phyloP scores from a whole-genome alignment of 139 green algal species.

The Bryopsis sp. region DNA sequence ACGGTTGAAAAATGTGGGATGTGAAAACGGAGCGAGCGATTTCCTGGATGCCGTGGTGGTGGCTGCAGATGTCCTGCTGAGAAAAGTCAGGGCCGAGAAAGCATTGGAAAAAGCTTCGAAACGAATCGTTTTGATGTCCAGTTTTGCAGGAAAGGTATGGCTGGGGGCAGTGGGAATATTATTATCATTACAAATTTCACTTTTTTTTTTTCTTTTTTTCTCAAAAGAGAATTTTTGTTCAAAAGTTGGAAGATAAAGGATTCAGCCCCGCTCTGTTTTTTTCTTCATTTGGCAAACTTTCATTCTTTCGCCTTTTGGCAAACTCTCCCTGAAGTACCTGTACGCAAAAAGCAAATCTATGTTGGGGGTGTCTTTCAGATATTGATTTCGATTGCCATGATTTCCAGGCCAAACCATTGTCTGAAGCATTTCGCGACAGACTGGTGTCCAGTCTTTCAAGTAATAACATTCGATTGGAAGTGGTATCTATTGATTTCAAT shows the following conservation, averaged over 20 bases:
- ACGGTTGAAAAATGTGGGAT: background rate
- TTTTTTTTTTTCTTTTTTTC: too few species aligned
- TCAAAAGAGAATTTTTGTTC: background rate
- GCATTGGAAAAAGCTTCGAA: background rate
- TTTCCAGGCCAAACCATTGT: background rate
- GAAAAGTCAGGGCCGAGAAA: background rate
- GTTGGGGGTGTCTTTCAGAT: background rate
- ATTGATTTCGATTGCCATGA: background rate
- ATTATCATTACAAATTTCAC: background rate
- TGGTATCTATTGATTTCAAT: background rate
- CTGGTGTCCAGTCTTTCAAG: background rate
- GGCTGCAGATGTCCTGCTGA: background rate
- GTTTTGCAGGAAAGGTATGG: background rate
- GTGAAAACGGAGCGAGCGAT: background rate
- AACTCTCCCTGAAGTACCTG: background rate
- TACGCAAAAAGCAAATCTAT: background rate
- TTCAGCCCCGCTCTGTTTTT: background rate
- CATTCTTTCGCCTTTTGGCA: background rate
- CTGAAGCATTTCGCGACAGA: background rate
- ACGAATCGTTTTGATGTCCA: background rate
- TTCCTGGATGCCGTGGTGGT: background rate
- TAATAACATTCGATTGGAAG: background rate
- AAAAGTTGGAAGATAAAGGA: background rate
- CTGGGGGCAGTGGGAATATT: background rate
- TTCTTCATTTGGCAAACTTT: background rate